Base-by-base conservation (phyloP, 768 basidiomycete species). In the Hydnum rufescens region DNA sequence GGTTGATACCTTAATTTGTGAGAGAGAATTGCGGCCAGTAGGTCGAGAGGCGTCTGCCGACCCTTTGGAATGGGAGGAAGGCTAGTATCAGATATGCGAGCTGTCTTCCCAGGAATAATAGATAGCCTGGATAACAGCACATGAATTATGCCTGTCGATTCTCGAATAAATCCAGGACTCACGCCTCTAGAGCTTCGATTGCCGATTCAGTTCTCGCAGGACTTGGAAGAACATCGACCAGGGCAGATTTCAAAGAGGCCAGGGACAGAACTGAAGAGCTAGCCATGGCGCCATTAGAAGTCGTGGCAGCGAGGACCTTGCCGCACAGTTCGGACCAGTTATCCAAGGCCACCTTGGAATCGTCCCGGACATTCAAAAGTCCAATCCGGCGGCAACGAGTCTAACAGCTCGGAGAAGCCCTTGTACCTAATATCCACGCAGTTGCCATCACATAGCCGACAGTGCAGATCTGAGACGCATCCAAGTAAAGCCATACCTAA, bases 371-470 rank as follows among this genome's bases (percentile, higher is more conserved):
- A 32, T 78, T 73, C 22, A 93, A 69, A 8, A 93, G 64, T 0
- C 89, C 89, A 25, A 88, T 66, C 4, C 63, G 56, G 39, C 73
- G 72, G n/a, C 70, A 92, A 86, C 0, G 75, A 72, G 34, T 80
- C 71, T 72, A 95, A 77, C 19, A 88, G 64, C 2, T 68, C 64
- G 1, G 80, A 70, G 61, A 89, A 95, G 0, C 89, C 89, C 2
- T 82, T 80, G 63, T 95, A 92, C 62, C 87, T 86, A n/a, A 47
- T 32, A 36, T 51, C 43, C n/a, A n/a, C n/a, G n/a, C n/a, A n/a
- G n/a, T n/a, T n/a, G n/a, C n/a, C n/a, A 4, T 18, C 49, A 4
- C 5, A 2, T 25, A 36, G 5, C 4, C 39, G 28, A 30, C 30
- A 22, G 6, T 22, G 36, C n/a, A 50, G 25, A 32, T 30, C 19